A percentile compares a stretch with the other conserved stretches of the same genome.
Evolutionary conservation across 768 basidiomycete species (phyloP).

Genomic region (Collybiopsis confluens): DNA sequence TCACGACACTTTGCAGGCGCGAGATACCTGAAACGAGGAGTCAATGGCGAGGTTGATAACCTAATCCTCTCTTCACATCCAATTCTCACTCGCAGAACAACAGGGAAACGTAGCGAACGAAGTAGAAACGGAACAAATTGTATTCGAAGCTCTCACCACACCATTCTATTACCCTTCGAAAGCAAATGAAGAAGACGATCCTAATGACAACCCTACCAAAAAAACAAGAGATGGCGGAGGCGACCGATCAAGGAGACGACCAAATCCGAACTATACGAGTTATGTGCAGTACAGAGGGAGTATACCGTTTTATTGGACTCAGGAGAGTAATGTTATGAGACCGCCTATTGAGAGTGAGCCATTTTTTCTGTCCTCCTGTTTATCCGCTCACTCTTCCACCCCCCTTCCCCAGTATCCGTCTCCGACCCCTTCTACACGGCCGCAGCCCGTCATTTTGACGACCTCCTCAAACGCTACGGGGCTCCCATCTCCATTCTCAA

Average conservation of each 20-base stretch:
- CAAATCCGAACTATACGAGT: conserved; percentile 87
- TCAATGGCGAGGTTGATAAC: conserved; percentile 76
- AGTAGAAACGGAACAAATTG: conserved; percentile 98
- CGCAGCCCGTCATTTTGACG: conserved; percentile 89
- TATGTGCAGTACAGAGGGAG: conserved; percentile 97
- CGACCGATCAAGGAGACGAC: conserved; percentile 38
- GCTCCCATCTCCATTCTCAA: conserved; percentile 88
- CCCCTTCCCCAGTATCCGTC: conserved; percentile 74
- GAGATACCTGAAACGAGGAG: conserved; percentile 89
- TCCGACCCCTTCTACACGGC: conserved; percentile 95
- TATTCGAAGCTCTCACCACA: conserved; percentile 84
- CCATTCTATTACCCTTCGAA: conserved; percentile 76
- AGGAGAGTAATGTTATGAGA: conserved; percentile 86
- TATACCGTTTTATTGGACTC: conserved; percentile 96
- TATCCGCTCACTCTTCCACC: neutral
- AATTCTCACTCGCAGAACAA: neutral
- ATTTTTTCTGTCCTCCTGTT: neutral
- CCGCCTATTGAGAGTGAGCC: conserved; percentile 92
- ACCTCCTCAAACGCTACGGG: conserved; percentile 86
- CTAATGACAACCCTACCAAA: too few species aligned
- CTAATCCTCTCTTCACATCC: neutral
- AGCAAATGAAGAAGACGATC: too few species aligned
- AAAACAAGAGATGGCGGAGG: too few species aligned
- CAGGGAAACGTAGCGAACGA: conserved; percentile 98
- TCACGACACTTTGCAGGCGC: conserved; percentile 96